These are phyloP conservation scores for Nakaseomyces bracarensis DNA, from an alignment of 1,139 yeast genomes.

Conservation along the genomic window DNA sequence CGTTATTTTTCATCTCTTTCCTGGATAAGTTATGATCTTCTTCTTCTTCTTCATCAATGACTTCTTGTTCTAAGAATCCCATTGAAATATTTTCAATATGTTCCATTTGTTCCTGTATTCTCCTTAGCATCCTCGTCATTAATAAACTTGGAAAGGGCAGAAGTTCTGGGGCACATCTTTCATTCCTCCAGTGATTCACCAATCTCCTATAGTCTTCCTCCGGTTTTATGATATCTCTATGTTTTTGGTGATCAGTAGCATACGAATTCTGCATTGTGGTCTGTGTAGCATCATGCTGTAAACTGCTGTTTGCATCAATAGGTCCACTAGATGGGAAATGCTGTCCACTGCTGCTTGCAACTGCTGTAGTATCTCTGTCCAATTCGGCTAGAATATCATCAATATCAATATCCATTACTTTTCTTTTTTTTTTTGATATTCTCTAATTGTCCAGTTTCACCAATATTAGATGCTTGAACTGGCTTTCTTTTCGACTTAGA, in stretches of 20 bases:
- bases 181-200: constrained; percentile 70
- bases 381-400: constrained; percentile 63
- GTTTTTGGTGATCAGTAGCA: neutral
- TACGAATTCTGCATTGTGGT: constrained; percentile 15
- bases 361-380: constrained; percentile 37
- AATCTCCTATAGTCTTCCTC: constrained; percentile 38
- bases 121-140: constrained; percentile 46
- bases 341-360: constrained; percentile 15
- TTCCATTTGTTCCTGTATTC: constrained; percentile 65
- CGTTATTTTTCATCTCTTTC: constrained; percentile 11
- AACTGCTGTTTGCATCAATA: neutral
- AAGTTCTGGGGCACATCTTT: constrained; percentile 77
- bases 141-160: constrained; percentile 60
- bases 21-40: constrained; percentile 7
- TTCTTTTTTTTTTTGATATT: neutral
- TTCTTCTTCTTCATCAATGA: constrained; percentile 4
- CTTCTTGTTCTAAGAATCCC: constrained; percentile 34
- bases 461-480: too few species aligned
- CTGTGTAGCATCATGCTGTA: constrained; percentile 13
- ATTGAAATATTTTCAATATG: constrained; percentile 54
- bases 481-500: too few species aligned
- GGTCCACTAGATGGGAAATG: constrained; percentile 9
- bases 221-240: constrained; percentile 11
- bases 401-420: constrained; percentile 42
- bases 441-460: too few species aligned